These are phyloP conservation scores for Boletus smithii DNA, from an alignment of 1,284 basidiomycete genomes.

Conservation along the genomic window DNA sequence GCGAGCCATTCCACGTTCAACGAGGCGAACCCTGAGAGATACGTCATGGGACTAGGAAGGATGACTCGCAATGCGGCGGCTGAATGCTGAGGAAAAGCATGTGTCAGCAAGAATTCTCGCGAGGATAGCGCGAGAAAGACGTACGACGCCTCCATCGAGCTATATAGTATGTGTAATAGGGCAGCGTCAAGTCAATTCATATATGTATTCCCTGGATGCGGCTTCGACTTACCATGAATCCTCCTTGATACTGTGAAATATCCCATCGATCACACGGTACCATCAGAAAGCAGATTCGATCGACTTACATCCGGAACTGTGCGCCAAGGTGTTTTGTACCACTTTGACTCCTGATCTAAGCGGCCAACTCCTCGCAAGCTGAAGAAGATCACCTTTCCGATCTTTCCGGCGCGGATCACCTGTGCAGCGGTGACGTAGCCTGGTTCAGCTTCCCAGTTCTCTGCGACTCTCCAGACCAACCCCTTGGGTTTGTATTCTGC, in stretches of 20 bases:
- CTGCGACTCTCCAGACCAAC: constrained; percentile 81
- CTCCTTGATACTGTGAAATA: constrained; percentile 71
- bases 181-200: neutral
- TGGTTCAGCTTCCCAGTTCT: constrained; percentile 78
- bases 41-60: constrained; percentile 50
- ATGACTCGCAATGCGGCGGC: constrained; percentile 59
- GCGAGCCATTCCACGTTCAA: constrained; percentile 66
- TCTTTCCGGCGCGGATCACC: constrained; percentile 52
- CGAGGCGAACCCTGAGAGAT: constrained; percentile 62
- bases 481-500: constrained; percentile 62
- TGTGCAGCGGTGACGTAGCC: constrained; percentile 51
- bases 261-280: neutral
- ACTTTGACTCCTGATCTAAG: constrained; percentile 63
- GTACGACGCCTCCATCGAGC: constrained; percentile 71
- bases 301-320: constrained; percentile 71
- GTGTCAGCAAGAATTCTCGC: neutral
- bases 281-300: neutral
- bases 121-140: constrained; percentile 26
- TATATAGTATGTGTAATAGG: too few relatives aligned
- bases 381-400: constrained; percentile 65
- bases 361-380: constrained; percentile 52
- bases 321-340: constrained; percentile 80
- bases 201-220: neutral
- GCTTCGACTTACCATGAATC: constrained; percentile 56
- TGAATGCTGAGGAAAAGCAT: constrained; percentile 58